These are phyloP conservation scores for Rheum nobile DNA, from an alignment of 148 eudicot species.

Conservation along the genomic window DNA sequence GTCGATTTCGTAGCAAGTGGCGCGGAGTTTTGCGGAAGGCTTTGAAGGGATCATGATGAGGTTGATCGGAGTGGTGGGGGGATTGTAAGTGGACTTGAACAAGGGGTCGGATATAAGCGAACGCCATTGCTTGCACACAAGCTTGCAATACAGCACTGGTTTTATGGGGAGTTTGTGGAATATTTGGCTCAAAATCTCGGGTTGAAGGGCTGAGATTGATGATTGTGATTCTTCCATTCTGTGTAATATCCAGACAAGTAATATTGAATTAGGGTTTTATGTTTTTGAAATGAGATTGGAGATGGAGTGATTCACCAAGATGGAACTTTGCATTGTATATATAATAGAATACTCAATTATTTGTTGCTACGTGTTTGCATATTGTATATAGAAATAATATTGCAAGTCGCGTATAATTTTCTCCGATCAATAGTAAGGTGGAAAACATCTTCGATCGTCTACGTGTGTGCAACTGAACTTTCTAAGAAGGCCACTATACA, in stretches of 20 bases:
- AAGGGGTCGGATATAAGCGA: not conserved
- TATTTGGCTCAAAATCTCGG: not conserved
- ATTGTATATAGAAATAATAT: not conserved
- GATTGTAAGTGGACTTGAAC: not conserved
- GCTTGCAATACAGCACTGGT: not conserved
- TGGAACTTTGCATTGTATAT: not conserved
- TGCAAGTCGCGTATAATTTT: no score
- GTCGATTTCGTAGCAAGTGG: not conserved
- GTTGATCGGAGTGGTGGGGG: not conserved
- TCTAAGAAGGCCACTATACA: no score
- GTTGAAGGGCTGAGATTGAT: not conserved
- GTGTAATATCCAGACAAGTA: no score
- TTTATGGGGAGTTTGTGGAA: not conserved
- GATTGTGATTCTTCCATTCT: not conserved
- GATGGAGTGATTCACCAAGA: not conserved
- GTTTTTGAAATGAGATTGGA: not conserved
- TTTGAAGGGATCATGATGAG: not conserved
- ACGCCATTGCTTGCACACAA: not conserved
- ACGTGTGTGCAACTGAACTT: no score
- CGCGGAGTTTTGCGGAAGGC: not conserved
- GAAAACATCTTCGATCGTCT: no score
- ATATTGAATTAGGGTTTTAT: no score
- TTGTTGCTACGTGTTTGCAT: not conserved
- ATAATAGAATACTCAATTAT: not conserved
- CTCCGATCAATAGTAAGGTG: no score